phyloP scores from a whole-genome alignment of 2,329 filamentous ascomycete species.

The Colletotrichum plurivorum region DNA sequence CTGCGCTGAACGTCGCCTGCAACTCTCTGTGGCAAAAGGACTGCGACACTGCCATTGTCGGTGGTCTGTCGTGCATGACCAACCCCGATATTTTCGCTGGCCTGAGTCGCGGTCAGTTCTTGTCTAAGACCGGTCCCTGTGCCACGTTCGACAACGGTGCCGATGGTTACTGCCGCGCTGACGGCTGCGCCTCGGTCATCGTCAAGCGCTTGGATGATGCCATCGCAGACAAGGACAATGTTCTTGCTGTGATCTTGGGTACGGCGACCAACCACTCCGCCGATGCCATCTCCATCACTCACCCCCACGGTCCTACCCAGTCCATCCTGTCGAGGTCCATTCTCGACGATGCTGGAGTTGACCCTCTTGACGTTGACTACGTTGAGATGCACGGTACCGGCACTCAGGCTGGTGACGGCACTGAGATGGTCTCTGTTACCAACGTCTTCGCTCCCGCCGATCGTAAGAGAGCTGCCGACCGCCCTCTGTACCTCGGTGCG shows the following conservation, averaged over 20 bases:
- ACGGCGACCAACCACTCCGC: slow-evolving; percentile 86
- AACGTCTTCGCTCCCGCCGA: slow-evolving; percentile 64
- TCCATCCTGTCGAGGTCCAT: slow-evolving; percentile 79
- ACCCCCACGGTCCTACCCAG: slow-evolving; percentile 84
- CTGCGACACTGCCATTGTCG: slow-evolving; percentile 85
- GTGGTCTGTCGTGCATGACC: slow-evolving; percentile 83
- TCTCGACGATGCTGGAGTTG: slow-evolving; percentile 79
- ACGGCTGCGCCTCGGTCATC: slow-evolving; percentile 81
- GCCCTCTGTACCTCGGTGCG: slow-evolving; percentile 73
- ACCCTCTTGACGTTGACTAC: slow-evolving; percentile 84
- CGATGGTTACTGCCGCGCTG: slow-evolving; percentile 86
- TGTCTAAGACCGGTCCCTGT: slow-evolving; percentile 82
- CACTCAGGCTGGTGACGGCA: slow-evolving; percentile 86
- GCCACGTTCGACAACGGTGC: slow-evolving; percentile 86
- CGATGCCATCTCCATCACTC: slow-evolving; percentile 85
- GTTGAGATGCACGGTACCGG: slow-evolving; percentile 94
- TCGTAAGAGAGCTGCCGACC: slow-evolving; percentile 60
- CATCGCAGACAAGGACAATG: slow-evolving; percentile 81
- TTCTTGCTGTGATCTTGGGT: slow-evolving; percentile 81
- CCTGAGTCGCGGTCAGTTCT: slow-evolving; percentile 81
- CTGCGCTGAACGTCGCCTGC: slow-evolving; percentile 79
- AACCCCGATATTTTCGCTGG: slow-evolving; percentile 86
- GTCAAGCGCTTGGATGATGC: slow-evolving; percentile 87
- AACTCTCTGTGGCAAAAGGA: slow-evolving; percentile 82
- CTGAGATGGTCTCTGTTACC: slow-evolving; percentile 85